Evolutionary conservation across 2,329 filamentous ascomycete genomes (phyloP).

Genomic region (Sarocladium kiliense): DNA sequence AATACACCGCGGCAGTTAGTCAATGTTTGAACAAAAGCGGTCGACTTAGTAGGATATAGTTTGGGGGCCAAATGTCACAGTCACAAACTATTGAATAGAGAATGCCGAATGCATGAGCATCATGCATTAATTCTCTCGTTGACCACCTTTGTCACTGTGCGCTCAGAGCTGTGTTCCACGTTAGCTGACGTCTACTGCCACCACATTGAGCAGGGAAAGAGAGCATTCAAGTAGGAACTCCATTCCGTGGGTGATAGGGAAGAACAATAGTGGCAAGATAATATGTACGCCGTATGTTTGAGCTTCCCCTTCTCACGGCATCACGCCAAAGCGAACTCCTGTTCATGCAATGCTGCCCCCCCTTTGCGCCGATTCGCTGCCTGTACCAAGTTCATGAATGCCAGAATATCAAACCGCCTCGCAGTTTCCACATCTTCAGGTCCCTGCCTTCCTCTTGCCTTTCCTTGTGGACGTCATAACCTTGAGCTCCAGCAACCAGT

Average conservation of each 20-base stretch:
- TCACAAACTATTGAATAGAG: neutral
- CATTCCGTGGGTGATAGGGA: too few species aligned
- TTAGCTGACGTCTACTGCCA: too few species aligned
- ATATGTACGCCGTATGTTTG: neutral
- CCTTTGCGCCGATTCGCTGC: neutral
- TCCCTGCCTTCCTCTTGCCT: slow-evolving; percentile 35
- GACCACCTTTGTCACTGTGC: too few species aligned
- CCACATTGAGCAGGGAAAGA: too few species aligned
- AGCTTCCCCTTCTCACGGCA: neutral
- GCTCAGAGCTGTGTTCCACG: too few species aligned
- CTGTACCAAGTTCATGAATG: neutral
- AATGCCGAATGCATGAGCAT: neutral
- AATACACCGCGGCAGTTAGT: neutral
- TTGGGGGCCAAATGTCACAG: too few species aligned
- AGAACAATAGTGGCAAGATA: too few species aligned
- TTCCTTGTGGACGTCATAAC: slow-evolving; percentile 51
- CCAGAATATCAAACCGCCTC: neutral
- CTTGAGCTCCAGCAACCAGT: slow-evolving; percentile 57
- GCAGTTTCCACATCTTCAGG: neutral
- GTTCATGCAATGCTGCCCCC: neutral
- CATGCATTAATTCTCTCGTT: too few species aligned
- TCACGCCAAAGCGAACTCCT: neutral
- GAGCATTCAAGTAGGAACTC: too few species aligned
- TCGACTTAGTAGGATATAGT: too few species aligned
- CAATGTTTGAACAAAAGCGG: neutral